Evolutionary conservation across 2,329 filamentous ascomycete genomes (phyloP).

Genomic region (Talaromyces albobiverticillius): DNA sequence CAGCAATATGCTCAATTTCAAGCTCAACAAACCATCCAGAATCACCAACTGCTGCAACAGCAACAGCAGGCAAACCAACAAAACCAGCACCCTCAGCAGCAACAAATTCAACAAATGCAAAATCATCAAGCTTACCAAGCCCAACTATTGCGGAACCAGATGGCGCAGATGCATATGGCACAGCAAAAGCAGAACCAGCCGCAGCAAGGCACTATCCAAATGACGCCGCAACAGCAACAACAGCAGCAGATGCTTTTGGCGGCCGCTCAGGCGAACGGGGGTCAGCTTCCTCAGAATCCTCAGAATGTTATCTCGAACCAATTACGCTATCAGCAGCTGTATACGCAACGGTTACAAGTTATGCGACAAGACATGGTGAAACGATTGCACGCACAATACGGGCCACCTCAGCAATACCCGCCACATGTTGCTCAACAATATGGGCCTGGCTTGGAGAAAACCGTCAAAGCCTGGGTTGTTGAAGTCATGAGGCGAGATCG

Average conservation of each 20-base stretch:
- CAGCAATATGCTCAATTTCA: conserved; percentile 43
- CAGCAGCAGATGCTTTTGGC: conserved; percentile 38
- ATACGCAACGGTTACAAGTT: conserved; percentile 32
- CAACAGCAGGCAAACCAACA: conserved; percentile 31
- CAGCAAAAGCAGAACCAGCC: conserved; percentile 21
- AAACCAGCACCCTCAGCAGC: conserved; percentile 26
- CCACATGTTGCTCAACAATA: conserved; percentile 38
- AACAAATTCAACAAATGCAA: conserved; percentile 23
- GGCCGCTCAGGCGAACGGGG: conserved; percentile 32
- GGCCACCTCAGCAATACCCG: conserved; percentile 37
- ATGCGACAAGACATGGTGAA: conserved; percentile 37
- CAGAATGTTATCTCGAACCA: conserved; percentile 28
- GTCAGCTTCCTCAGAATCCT: conserved; percentile 30
- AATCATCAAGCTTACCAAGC: conserved; percentile 21
- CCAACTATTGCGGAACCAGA: conserved; percentile 18
- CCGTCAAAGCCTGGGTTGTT: conserved; percentile 34
- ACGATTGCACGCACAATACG: conserved; percentile 37
- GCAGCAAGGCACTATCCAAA: conserved; percentile 18
- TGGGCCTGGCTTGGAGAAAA: conserved; percentile 33
- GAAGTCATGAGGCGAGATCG: conserved; percentile 39
- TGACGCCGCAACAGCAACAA: conserved; percentile 27
- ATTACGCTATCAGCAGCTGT: conserved; percentile 33
- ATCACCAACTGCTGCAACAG: conserved; percentile 31
- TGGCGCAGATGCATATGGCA: conserved; percentile 29
- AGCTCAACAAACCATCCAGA: conserved; percentile 46